Base-by-base conservation (phyloP, 2,329 filamentous ascomycete genomes). In the Shiraia sp. region DNA sequence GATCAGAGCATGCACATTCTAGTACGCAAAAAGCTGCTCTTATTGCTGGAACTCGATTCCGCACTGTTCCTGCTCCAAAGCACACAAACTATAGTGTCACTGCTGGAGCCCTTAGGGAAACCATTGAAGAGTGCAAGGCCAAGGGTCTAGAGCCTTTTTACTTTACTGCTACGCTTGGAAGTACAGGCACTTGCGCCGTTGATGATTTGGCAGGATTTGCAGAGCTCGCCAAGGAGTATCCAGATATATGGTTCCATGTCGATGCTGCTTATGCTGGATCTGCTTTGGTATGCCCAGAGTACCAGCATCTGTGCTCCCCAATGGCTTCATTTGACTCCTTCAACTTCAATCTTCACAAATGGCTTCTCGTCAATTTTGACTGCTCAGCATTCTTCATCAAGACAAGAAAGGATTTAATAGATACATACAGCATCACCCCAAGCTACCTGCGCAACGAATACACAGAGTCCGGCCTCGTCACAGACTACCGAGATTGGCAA, bases 331-430 rank as follows among this genome's bases (percentile, higher is more conserved):
- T 95, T 65, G 88, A 96, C 74, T 90, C 86, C 51, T 96, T 95
- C 79, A 86, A 96, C 71, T 83, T 92, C 75, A 97, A 96, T 75
- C 87, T 96, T 81, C 91, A 96, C 78, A 97, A 97, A 75, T 96
- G 92, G 92, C 78, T 96, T 33, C 82, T 96, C 13, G 90, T 90
- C 42, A 96, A 95, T 71, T 96, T 96, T 61, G 92, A 97, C 61
- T 81, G 81, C 44, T 59, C 87, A 40, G 87, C 87, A 53, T 79
- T 96, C 32, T 97, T 83, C 72, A 83, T 96, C 34, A 84, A 85
- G 49, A 79, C 85, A 59, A 81, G 91, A 12, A 74, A 76, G 40
- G 84, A 90, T 71, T 80, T 97, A n/a, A 89, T 87, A 30, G 79
- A 85, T 47, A 87, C 90, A 0, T 79, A 96, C 29, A 85, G 82